Conservation (phyloP, 2,329 filamentous ascomycete species). For the Colletotrichum theobromicola region DNA sequence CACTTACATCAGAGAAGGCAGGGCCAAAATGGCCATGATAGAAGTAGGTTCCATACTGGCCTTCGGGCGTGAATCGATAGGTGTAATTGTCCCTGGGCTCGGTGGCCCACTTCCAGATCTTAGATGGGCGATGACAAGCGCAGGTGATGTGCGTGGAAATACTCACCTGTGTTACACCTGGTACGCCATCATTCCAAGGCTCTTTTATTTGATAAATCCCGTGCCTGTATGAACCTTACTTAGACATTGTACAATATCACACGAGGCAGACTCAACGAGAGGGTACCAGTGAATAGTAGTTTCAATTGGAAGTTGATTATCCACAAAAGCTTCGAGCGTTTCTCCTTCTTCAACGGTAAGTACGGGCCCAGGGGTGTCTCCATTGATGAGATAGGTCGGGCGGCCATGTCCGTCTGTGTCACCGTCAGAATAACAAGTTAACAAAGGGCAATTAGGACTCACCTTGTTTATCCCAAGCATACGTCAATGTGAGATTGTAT, state of each 20-base stretch:
- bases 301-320: constrained; percentile 5
- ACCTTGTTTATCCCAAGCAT: constrained; percentile 3
- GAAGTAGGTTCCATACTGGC: constrained; percentile 12
- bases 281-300: constrained; percentile 5
- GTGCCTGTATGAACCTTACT: background rate
- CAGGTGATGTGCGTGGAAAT: background rate
- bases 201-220: constrained; percentile 7
- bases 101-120: background rate
- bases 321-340: constrained; percentile 5
- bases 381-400: constrained; percentile 4
- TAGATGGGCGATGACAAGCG: background rate
- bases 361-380: background rate
- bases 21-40: constrained; percentile 7
- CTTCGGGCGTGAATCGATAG: constrained; percentile 3
- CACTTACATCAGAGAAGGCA: constrained; percentile 6
- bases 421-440: background rate
- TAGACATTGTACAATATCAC: background rate
- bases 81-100: constrained; percentile 12
- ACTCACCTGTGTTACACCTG: background rate
- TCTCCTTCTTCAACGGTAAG: background rate
- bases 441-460: background rate
- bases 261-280: rapidly evolving
- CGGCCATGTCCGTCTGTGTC: background rate
- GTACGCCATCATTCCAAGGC: constrained; percentile 12
- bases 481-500: constrained; percentile 6